Percentiles rank a stretch among this genome's conserved stretches.
These are phyloP conservation scores for Leishmania lainsoni DNA, from an alignment of 208 protist species.

Conservation along the genomic window DNA sequence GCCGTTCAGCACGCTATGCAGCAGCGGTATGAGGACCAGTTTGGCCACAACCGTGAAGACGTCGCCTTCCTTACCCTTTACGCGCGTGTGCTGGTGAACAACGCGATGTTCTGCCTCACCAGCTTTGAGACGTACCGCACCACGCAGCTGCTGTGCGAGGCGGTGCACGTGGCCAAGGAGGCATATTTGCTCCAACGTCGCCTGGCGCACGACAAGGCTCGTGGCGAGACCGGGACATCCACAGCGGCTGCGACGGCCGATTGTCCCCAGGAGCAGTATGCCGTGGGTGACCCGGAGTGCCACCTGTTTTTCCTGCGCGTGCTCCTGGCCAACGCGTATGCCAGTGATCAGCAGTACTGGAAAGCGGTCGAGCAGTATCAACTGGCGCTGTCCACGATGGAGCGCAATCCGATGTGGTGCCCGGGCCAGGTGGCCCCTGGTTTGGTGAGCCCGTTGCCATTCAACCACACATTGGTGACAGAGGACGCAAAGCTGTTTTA, in stretches of 20 bases:
- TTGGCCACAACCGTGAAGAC: conserved; percentile 14
- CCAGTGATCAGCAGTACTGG: conserved; percentile 64
- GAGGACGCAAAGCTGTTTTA: conserved; percentile 70
- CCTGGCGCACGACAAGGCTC: not conserved
- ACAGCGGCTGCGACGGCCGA: not conserved
- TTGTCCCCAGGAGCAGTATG: not conserved
- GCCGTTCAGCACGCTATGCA: conserved; percentile 33
- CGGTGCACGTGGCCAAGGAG: conserved; percentile 36
- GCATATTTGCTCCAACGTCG: conserved; percentile 12
- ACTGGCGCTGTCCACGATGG: conserved; percentile 33
- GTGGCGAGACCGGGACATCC: not conserved
- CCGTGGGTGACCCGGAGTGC: conserved; percentile 17
- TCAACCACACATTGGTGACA: conserved; percentile 45
- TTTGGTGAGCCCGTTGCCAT: conserved; percentile 23
- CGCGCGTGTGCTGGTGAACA: conserved; percentile 64
- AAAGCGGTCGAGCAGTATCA: conserved; percentile 64
- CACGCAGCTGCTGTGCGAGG: conserved; percentile 47
- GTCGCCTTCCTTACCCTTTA: conserved; percentile 53
- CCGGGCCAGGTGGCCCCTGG: conserved; percentile 61
- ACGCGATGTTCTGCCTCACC: conserved; percentile 72
- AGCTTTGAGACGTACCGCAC: conserved; percentile 52
- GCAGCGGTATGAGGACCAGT: conserved; percentile 44
- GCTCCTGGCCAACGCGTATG: conserved; percentile 74
- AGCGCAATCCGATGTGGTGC: conserved; percentile 44
- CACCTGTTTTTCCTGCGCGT: conserved; percentile 49